Base-by-base conservation (phyloP, 768 basidiomycete genomes). In the Leccinum longicurvipes region DNA sequence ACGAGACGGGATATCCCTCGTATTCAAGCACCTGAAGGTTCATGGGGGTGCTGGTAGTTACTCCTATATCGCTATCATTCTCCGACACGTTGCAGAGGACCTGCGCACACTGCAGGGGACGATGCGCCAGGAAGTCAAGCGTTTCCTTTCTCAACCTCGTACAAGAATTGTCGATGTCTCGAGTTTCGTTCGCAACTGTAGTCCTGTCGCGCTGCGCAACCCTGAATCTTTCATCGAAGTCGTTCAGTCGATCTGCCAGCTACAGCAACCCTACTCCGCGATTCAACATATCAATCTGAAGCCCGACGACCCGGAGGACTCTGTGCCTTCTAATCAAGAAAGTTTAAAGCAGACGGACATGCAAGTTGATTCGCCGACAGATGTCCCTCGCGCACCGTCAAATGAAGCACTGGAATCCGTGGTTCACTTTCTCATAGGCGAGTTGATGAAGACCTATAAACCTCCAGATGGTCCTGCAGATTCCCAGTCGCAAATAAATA, bases 51-150 rank as follows among this genome's bases (percentile, higher is more conserved):
- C 77, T 27, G 86, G 88, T 19, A 87, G 86, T 60, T 91, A 92
- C 46, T 85, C 89, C 0, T 92, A 93, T 69, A 82, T 93, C 52
- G 85, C 86, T 41, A 89, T 88, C 64, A 89, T 98, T 58, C 76
- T 98, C n/a, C 87, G 97, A 7, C 97, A 99, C 67, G 73, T 92
- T 51, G 83, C 95, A 48, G 97, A 99, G 72, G 91, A 94, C 60
- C 64, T 77, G 2, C 66, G 73, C 3, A 80, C 79, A 8, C 68
- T 98, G 42, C 80, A 83, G 54, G 76, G 75, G 10, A 78, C 91
- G 62, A 94, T 99, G 84, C 82, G 82, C 23, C 85, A 89, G 59
- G 88, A 92, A 56, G 80, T 98, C 65, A 88, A 84, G 62, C 82
- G 86, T 2, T 93, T 88, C 74, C 86, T 97, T 63, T 73, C 80